Evolutionary conservation across 495 filamentous ascomycete species (phyloP).

Genomic region (Neurospora terricola): DNA sequence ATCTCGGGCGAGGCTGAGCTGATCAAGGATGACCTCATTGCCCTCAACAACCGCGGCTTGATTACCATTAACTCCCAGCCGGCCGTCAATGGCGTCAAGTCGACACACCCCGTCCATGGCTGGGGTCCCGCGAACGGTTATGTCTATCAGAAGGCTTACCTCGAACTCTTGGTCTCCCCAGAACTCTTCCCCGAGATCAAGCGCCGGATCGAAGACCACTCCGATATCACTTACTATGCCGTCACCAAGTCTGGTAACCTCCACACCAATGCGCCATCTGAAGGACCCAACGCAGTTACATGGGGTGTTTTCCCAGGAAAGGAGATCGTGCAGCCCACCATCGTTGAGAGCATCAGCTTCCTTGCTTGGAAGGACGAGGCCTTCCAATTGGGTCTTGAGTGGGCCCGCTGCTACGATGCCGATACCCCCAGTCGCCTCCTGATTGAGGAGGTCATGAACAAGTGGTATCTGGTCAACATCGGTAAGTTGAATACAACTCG

Average conservation of each 20-base stretch:
- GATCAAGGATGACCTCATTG: conserved; percentile 65
- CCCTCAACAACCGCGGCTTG: conserved; percentile 75
- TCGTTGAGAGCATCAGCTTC: conserved; percentile 96
- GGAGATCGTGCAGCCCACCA: conserved; percentile 98
- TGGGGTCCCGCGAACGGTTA: conserved; percentile 95
- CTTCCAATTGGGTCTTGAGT: conserved; percentile 82
- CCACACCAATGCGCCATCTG: conserved; percentile 71
- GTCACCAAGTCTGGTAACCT: conserved; percentile 73
- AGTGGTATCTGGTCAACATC: conserved; percentile 92
- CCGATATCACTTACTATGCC: conserved; percentile 85
- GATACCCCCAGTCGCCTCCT: conserved; percentile 70
- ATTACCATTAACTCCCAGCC: conserved; percentile 98
- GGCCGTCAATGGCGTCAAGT: conserved; percentile 85
- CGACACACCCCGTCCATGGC: conserved; percentile 74
- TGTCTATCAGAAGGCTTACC: conserved; percentile 97
- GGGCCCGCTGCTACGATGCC: conserved; percentile 81
- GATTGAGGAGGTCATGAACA: conserved; percentile 74
- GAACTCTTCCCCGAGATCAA: conserved; percentile 69
- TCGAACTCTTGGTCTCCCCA: conserved; percentile 81
- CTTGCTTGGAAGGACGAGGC: conserved; percentile 99
- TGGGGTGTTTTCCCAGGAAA: conserved; percentile 99
- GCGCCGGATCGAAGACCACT: conserved; percentile 64
- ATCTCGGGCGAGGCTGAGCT: conserved; percentile 70
- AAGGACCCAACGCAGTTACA: conserved; percentile 91
- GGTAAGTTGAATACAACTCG: conserved; percentile 42